Percentiles rank a stretch among this genome's conserved stretches.
These are phyloP conservation scores for Pythium aristosporum DNA, from an alignment of 352 stramenopile species.

Conservation along the genomic window DNA sequence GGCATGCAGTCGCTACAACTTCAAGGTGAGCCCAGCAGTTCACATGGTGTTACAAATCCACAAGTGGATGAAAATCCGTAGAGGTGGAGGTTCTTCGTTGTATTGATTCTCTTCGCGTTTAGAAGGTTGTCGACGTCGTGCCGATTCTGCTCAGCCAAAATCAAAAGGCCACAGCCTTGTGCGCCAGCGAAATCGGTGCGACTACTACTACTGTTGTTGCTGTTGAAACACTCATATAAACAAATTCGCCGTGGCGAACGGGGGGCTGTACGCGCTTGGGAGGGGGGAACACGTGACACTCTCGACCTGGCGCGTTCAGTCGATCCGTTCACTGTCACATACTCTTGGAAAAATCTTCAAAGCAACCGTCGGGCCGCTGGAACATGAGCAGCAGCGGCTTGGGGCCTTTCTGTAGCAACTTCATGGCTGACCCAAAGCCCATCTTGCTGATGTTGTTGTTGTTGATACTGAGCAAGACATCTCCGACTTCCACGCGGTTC, in stretches of 20 bases:
- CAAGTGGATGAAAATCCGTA: no score
- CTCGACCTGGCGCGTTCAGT: conserved; percentile 4
- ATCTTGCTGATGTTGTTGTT: conserved; percentile 92
- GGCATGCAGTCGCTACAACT: no score
- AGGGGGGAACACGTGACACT: neutral
- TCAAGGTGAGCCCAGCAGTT: no score
- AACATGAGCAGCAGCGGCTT: conserved; percentile 89
- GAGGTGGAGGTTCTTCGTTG: neutral
- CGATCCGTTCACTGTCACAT: conserved; percentile 21
- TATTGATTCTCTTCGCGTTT: conserved; percentile 14
- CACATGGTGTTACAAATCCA: no score
- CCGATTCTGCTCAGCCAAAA: conserved; percentile 2
- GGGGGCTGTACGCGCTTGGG: conserved; percentile 9
- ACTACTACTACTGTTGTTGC: conserved; percentile 9
- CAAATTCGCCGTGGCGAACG: neutral
- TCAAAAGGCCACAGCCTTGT: conserved; percentile 7
- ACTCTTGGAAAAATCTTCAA: conserved; percentile 33
- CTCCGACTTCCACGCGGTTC: conserved; percentile 79
- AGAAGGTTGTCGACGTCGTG: neutral
- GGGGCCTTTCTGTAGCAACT: conserved; percentile 80
- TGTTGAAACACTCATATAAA: conserved; percentile 14
- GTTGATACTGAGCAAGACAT: conserved; percentile 86
- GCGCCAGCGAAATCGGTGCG: neutral
- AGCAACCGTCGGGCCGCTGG: conserved; percentile 48
- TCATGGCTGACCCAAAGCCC: conserved; percentile 84